Conservation (phyloP, 2,329 filamentous ascomycete species). For the Teratosphaeria gauchensis region DNA sequence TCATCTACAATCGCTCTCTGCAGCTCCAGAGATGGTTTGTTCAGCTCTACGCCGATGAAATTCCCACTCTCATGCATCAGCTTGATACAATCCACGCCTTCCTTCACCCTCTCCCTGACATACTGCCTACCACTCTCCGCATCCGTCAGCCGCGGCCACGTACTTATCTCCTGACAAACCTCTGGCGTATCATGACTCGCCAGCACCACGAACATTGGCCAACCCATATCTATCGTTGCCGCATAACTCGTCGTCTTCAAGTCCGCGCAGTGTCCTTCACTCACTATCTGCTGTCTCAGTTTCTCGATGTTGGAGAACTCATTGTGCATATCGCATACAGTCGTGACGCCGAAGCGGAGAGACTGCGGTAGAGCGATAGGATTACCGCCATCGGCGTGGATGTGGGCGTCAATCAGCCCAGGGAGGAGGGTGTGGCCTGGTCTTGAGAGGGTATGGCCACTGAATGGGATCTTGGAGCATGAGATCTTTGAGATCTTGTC, state of each 20-base stretch:
- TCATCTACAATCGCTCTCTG: conserved; percentile 37
- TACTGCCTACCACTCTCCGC: conserved; percentile 34
- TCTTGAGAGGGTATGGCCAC: conserved; percentile 29
- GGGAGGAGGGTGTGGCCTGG: conserved; percentile 40
- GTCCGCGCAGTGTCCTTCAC: conserved; percentile 32
- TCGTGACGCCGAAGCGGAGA: conserved; percentile 43
- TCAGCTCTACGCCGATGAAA: conserved; percentile 29
- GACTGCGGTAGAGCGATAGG: conserved; percentile 33
- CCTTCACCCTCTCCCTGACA: conserved; percentile 30
- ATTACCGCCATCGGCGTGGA: conserved; percentile 37
- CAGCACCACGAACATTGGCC: conserved; percentile 38
- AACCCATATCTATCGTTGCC: conserved; percentile 44
- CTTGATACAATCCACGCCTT: conserved; percentile 42
- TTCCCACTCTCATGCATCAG: conserved; percentile 42
- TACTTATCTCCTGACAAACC: conserved; percentile 28
- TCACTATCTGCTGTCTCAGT: conserved; percentile 18
- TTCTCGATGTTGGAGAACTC: conserved; percentile 26
- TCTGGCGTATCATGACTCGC: conserved; percentile 27
- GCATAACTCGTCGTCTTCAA: conserved; percentile 41
- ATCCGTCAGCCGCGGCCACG: conserved; percentile 39
- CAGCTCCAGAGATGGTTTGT: conserved; percentile 33
- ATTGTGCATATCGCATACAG: conserved; percentile 43
- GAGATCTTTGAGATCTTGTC: conserved; percentile 30
- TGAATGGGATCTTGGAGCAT: conserved; percentile 5
- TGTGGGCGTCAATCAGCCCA: conserved; percentile 43